Conservation (phyloP, 495 filamentous ascomycete species). For the Neurospora sp. region DNA sequence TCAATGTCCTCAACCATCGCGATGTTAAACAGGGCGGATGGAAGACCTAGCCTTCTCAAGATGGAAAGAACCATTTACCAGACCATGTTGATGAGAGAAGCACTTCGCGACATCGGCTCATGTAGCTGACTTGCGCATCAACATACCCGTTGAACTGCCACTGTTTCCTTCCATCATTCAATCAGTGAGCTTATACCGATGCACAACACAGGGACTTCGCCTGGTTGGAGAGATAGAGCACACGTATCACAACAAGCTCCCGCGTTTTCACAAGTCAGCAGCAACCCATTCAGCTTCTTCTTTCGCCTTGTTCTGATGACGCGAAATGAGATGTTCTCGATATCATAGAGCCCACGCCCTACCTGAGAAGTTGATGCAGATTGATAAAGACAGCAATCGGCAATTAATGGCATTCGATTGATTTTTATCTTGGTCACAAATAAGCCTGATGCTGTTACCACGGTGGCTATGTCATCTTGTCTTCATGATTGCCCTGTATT, state of each 20-base stretch:
- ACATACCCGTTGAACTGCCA: not conserved
- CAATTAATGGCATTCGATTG: not conserved
- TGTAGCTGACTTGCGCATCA: not conserved
- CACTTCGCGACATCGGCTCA: not conserved
- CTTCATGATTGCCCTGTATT: not conserved
- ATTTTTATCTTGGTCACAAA: not conserved
- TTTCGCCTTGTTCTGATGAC: not conserved
- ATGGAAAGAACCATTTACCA: not conserved
- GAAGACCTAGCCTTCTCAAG: not conserved
- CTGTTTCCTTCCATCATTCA: not conserved
- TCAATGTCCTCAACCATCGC: not conserved
- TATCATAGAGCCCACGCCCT: not conserved
- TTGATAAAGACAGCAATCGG: not conserved
- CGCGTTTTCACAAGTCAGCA: not conserved
- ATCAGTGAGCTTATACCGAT: not conserved
- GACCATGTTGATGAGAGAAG: not conserved
- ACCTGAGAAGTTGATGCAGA: not conserved
- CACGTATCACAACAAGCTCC: not conserved
- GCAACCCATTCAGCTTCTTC: not conserved
- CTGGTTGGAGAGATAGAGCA: not conserved
- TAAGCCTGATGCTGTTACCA: not conserved
- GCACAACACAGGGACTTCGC: not conserved
- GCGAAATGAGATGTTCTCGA: not conserved
- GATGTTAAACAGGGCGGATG: not conserved
- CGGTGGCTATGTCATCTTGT: not conserved